A percentile compares a stretch with the other conserved stretches of the same genome.
Conservation (phyloP, 2,329 filamentous ascomycete species). For the Beauveria caledonica region DNA sequence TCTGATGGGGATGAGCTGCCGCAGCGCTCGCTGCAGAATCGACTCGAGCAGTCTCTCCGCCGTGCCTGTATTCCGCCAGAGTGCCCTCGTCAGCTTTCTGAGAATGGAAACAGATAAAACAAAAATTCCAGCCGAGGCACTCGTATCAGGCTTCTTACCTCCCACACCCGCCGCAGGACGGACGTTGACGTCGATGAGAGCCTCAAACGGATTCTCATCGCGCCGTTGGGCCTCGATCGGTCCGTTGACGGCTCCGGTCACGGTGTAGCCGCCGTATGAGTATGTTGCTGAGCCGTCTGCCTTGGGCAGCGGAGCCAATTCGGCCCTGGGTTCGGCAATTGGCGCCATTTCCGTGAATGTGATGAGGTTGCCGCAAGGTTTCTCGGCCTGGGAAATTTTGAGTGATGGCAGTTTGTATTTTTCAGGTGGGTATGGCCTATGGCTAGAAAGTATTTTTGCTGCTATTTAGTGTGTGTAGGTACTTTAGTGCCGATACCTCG, state of each 20-base stretch:
- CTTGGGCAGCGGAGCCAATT: conserved; percentile 54
- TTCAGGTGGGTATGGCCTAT: background rate
- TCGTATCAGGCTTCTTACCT: conserved; percentile 39
- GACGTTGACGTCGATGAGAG: conserved; percentile 81
- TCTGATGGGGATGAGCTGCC: conserved; percentile 65
- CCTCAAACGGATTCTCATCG: conserved; percentile 88
- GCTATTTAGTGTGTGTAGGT: background rate
- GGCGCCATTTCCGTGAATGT: conserved; percentile 32
- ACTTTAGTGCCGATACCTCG: too few species aligned
- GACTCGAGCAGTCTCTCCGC: conserved; percentile 77
- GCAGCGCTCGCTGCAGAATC: conserved; percentile 62
- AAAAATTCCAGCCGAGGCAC: background rate
- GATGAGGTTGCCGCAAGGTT: background rate
- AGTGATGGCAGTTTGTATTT: background rate
- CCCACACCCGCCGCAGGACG: conserved; percentile 78
- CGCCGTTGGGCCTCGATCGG: conserved; percentile 83
- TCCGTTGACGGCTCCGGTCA: conserved; percentile 83
- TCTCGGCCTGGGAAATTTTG: background rate
- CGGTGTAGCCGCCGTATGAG: conserved; percentile 65
- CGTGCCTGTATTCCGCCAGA: conserved; percentile 41
- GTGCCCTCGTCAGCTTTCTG: background rate
- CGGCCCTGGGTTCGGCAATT: conserved; percentile 40
- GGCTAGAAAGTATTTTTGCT: background rate
- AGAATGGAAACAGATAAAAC: too few species aligned
- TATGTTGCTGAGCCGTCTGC: conserved; percentile 77